These are phyloP conservation scores for Eutrema japonicum DNA, from an alignment of 345 rosid genomes.

Conservation along the genomic window DNA sequence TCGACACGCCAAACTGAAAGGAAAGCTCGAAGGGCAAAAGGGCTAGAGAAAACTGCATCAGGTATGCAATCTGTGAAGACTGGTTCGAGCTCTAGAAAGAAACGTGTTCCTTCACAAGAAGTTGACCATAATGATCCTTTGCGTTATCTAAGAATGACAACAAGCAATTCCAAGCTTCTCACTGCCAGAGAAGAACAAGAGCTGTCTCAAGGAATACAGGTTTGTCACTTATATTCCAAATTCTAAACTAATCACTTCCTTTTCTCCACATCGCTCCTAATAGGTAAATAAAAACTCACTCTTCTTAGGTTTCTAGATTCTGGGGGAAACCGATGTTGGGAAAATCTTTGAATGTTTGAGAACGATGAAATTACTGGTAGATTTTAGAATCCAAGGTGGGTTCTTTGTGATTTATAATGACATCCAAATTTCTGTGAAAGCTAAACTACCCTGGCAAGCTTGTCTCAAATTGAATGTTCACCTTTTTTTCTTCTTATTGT, in stretches of 20 bases:
- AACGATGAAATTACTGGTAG: conserved; percentile 22
- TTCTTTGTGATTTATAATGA: neutral
- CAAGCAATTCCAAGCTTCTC: conserved; percentile 74
- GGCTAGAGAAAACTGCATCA: conserved; percentile 66
- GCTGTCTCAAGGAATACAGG: conserved; percentile 95
- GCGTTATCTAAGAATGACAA: conserved; percentile 74
- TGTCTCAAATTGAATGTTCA: neutral
- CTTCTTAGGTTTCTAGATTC: conserved; percentile 16
- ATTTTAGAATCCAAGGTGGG: neutral
- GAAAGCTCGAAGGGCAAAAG: conserved; percentile 73
- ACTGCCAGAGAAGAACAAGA: conserved; percentile 77
- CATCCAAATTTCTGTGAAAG: conserved; percentile 8
- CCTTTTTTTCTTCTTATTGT: neutral
- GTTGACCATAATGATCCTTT: conserved; percentile 81
- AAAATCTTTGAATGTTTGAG: conserved; percentile 3
- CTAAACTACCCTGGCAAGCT: neutral
- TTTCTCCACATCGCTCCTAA: neutral
- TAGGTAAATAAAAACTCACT: neutral
- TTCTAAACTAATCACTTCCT: neutral
- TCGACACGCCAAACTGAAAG: conserved; percentile 77
- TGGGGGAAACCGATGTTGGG: neutral
- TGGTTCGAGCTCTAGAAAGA: conserved; percentile 59
- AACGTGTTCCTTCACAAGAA: conserved; percentile 59
- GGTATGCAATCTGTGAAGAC: conserved; percentile 58
- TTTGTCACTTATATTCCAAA: conserved; percentile 38